phyloP scores from a whole-genome alignment of 768 basidiomycete species.

The Mycena epipterygia region DNA sequence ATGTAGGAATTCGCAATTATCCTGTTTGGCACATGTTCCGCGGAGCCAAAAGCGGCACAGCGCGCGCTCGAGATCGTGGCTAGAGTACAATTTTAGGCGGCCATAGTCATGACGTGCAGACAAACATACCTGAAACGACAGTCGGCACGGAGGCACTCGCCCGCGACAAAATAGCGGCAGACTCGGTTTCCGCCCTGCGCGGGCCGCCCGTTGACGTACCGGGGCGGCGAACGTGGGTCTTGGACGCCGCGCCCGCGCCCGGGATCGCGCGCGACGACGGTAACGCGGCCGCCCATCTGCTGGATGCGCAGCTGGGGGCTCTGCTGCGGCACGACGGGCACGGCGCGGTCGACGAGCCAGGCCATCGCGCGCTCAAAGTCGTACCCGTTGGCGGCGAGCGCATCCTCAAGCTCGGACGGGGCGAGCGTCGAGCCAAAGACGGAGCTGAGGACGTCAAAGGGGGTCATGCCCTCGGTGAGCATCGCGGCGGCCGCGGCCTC shows the following conservation, averaged over 20 bases:
- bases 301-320: conserved; percentile 66
- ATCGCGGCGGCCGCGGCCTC: conserved; percentile 69
- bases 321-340: conserved; percentile 60
- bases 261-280: conserved; percentile 72
- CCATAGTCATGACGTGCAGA: conserved; percentile 12
- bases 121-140: conserved; percentile 92
- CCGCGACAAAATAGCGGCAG: conserved; percentile 96
- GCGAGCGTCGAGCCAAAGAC: conserved; percentile 94
- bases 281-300: conserved; percentile 76
- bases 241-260: conserved; percentile 53
- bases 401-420: conserved; percentile 93
- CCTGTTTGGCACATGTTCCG: conserved; percentile 97
- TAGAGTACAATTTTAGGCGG: conserved; percentile 47
- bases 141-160: conserved; percentile 95
- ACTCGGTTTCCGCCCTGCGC: conserved; percentile 80
- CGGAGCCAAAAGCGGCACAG: conserved; percentile 98
- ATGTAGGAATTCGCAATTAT: conserved; percentile 96
- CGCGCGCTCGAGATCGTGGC: conserved; percentile 95
- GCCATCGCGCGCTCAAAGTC: conserved; percentile 98
- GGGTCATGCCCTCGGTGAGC: conserved; percentile 95
- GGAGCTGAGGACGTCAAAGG: conserved; percentile 94
- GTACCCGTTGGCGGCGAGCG: conserved; percentile 87
- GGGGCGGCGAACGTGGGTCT: conserved; percentile 47
- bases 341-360: conserved; percentile 86
- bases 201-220: conserved; percentile 70